Conservation (phyloP, 805 yeast species). For the Teunomyces gatunensis region DNA sequence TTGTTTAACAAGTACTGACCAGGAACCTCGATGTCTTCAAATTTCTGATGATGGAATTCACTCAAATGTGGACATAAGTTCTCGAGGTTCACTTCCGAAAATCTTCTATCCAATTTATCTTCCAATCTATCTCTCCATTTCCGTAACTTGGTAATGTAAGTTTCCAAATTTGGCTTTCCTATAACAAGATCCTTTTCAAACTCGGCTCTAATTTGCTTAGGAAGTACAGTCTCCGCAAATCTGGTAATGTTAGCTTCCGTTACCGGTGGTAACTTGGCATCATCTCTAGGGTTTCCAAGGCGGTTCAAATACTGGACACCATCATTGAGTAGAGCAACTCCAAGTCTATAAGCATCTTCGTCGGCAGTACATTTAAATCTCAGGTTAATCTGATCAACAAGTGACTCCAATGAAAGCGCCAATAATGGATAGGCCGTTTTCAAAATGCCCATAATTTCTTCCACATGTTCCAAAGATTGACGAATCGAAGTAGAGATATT, state of each 20-base stretch:
- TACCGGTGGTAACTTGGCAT: slow-evolving; percentile 82
- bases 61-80: slow-evolving; percentile 91
- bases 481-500: slow-evolving; percentile 25
- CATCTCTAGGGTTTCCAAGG: slow-evolving; percentile 81
- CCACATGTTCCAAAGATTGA: slow-evolving; percentile 92
- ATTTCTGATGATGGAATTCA: slow-evolving; percentile 97
- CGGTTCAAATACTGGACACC: slow-evolving; percentile 89
- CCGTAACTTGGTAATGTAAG: slow-evolving; percentile 77
- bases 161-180: slow-evolving; percentile 83
- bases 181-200: slow-evolving; percentile 89
- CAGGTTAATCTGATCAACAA: slow-evolving; percentile 93
- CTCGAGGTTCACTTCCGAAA: slow-evolving; percentile 77
- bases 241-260: slow-evolving; percentile 85
- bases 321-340: slow-evolving; percentile 88
- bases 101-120: slow-evolving; percentile 84
- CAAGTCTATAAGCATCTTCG: slow-evolving; percentile 92
- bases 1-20: slow-evolving; percentile 91
- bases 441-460: slow-evolving; percentile 88
- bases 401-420: slow-evolving; percentile 88
- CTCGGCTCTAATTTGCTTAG: slow-evolving; percentile 82
- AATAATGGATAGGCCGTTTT: slow-evolving; percentile 95
- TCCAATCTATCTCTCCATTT: slow-evolving; percentile 93
- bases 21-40: slow-evolving; percentile 96
- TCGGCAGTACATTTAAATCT: slow-evolving; percentile 91
- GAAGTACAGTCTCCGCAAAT: slow-evolving; percentile 90